phyloP scores from a whole-genome alignment of 495 filamentous ascomycete genomes.

The Lasiosphaeriaceae sp. region DNA sequence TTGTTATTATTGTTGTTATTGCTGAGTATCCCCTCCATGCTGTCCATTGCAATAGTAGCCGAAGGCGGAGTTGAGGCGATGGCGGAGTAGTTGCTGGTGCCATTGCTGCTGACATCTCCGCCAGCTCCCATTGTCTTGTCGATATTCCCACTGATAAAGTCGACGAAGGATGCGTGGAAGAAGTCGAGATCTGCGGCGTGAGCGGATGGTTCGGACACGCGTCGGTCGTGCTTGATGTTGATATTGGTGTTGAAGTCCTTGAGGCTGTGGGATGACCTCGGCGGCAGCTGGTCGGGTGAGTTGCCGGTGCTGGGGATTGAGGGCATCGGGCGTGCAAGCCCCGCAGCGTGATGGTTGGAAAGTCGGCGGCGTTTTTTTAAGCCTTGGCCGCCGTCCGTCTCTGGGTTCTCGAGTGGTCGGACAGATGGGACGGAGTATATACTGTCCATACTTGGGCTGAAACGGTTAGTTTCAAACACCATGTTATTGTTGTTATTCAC shows the following conservation, averaged over 20 bases:
- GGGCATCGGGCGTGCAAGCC: neutral
- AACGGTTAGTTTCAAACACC: constrained; percentile 11
- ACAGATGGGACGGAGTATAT: neutral
- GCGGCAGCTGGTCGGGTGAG: constrained; percentile 3
- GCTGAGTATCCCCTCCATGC: neutral
- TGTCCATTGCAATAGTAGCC: neutral
- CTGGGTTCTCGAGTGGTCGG: neutral
- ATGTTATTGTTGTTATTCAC: neutral
- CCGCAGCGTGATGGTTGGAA: neutral
- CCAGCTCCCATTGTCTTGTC: neutral
- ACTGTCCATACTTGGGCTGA: neutral
- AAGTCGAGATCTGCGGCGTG: constrained; percentile 19
- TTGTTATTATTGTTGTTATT: too few relatives aligned
- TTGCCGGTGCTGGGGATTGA: neutral
- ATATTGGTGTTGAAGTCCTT: neutral
- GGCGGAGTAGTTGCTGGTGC: neutral
- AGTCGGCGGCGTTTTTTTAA: neutral
- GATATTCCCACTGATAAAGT: constrained; percentile 9
- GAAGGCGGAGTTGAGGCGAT: neutral
- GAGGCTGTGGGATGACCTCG: constrained; percentile 10
- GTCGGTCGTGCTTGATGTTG: neutral
- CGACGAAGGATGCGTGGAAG: constrained; percentile 16
- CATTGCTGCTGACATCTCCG: neutral
- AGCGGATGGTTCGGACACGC: neutral
- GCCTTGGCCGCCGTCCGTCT: neutral